phyloP scores from a whole-genome alignment of 2,329 filamentous ascomycete species.

The Clarireedia paspali region DNA sequence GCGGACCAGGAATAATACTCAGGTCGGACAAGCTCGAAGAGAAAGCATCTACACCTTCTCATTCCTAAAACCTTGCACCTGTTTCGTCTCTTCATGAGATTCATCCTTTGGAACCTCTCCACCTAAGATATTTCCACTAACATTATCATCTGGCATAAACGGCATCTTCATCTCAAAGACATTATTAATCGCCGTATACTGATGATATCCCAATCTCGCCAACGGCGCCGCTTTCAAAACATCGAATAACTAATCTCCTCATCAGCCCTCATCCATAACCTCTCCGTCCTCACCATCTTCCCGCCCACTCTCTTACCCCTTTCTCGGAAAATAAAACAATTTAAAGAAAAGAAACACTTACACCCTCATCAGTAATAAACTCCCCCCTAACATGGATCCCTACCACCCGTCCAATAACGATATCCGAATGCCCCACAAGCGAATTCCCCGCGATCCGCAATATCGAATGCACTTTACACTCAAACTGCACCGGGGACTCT shows the following conservation, averaged over 20 bases:
- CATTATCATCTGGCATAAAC: constrained; percentile 15
- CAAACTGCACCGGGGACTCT: constrained; percentile 14
- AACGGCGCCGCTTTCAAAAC: constrained; percentile 13
- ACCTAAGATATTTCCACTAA: constrained; percentile 3
- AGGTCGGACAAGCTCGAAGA: too few relatives aligned
- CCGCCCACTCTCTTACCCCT: too few relatives aligned
- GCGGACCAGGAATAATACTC: too few relatives aligned
- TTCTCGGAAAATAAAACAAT: background rate
- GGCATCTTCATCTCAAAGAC: constrained; percentile 14
- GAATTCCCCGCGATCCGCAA: constrained; percentile 13
- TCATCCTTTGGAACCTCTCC: background rate
- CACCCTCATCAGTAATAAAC: constrained; percentile 9
- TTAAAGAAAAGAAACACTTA: background rate
- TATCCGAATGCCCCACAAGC: constrained; percentile 13
- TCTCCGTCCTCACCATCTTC: background rate
- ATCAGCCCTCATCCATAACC: background rate
- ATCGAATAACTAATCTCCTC: constrained; percentile 8
- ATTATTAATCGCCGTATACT: constrained; percentile 14
- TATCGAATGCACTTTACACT: constrained; percentile 13
- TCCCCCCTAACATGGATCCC: constrained; percentile 15
- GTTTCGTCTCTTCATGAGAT: background rate
- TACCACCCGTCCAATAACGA: constrained; percentile 15
- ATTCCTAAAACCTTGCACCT: background rate
- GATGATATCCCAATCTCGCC: constrained; percentile 14
- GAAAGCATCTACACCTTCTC: background rate